Evolutionary conservation across 805 yeast genomes (phyloP), one percentile per base, ranked within the genome.

Genomic region (Myxozyma geophila): DNA sequence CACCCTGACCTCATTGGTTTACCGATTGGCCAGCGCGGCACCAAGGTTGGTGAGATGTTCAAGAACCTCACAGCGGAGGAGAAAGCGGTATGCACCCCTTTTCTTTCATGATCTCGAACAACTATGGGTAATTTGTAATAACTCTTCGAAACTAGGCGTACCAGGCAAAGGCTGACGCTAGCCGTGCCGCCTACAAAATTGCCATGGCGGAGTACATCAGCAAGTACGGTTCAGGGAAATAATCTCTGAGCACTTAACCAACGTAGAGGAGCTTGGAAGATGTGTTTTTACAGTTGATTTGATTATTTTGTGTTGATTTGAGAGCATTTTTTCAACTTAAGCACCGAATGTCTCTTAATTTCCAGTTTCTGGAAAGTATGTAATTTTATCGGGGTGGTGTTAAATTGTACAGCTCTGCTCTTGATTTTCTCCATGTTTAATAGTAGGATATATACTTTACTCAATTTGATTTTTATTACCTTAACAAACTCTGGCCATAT

Each of bases 1-100:
- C 56, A 51, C 33, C 57, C 60, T 19, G 54, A 44, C 6, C 15
- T 43, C 9, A 21, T 21, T 36, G 53, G 43, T 4, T 12, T 60
- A 47, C 50, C 63, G 6, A 15, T 48, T 33, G n/a, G 5, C 1
- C 60, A 60, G 36, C 56, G 60, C 39, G 51, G 39, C 5, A 10
- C 6, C 6, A 39, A 41, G 28, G 19, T 47, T 7, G 52, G 35
- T n/a, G 53, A 33, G 43, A 13, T 41, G 37, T 60, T 19, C 56
- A 54, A 28, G n/a, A 40, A 28, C 8, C 35, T 60, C 15, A 12
- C 52, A 3, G 41, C 49, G 6, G 17, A 12, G 8, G 56, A 50
- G 28, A 40, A n/a, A 28, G 48, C 36, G 6, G 64, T 60, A 55
- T 33, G 58, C 47, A 39, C 2, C 17, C 13, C 15, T 21, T 35